Evolutionary conservation across 371 early-diverging fungal species (phyloP).

Genomic region (Mortierella polycephala): DNA sequence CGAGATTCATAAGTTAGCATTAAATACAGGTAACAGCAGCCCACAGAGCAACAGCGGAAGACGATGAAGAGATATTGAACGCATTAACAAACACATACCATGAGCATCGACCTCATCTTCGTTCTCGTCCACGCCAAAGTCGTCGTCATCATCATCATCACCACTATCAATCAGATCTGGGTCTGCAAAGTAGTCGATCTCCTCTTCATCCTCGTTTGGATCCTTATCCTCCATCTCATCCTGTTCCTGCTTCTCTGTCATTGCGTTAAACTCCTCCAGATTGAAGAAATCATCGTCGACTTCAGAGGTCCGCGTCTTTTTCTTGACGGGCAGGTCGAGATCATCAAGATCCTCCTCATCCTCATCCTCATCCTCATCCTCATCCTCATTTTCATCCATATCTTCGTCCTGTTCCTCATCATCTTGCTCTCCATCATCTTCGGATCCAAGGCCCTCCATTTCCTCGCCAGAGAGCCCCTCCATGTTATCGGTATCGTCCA

Average conservation of each 20-base stretch:
- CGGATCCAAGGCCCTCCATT: constrained; percentile 22
- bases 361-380: constrained; percentile 29
- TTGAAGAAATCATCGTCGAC: constrained; percentile 78
- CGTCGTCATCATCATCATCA: constrained; percentile 55
- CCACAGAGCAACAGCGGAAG: not conserved
- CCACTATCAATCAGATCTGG: constrained; percentile 60
- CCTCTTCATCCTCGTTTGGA: constrained; percentile 63
- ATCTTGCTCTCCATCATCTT: constrained; percentile 28
- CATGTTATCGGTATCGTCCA: constrained; percentile 55
- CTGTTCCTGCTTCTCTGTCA: constrained; percentile 72
- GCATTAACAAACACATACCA: constrained; percentile 10
- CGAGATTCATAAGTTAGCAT: not conserved
- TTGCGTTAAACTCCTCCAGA: constrained; percentile 67
- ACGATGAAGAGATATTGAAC: not conserved
- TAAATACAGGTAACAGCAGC: too few relatives aligned
- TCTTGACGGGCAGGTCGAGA: constrained; percentile 51
- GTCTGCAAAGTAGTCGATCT: constrained; percentile 64
- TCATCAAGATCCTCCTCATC: constrained; percentile 55
- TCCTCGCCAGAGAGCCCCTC: constrained; percentile 54
- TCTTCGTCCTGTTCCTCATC: constrained; percentile 22
- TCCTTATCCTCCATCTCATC: constrained; percentile 61
- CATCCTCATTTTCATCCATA: constrained; percentile 31
- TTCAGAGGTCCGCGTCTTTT: constrained; percentile 57
- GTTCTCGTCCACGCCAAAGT: constrained; percentile 56
- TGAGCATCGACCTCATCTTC: constrained; percentile 55